Percentiles rank a stretch among this genome's conserved stretches.
These are phyloP conservation scores for Gnomoniopsis smithogilvyi DNA, from an alignment of 2,329 filamentous ascomycete genomes.

Conservation along the genomic window DNA sequence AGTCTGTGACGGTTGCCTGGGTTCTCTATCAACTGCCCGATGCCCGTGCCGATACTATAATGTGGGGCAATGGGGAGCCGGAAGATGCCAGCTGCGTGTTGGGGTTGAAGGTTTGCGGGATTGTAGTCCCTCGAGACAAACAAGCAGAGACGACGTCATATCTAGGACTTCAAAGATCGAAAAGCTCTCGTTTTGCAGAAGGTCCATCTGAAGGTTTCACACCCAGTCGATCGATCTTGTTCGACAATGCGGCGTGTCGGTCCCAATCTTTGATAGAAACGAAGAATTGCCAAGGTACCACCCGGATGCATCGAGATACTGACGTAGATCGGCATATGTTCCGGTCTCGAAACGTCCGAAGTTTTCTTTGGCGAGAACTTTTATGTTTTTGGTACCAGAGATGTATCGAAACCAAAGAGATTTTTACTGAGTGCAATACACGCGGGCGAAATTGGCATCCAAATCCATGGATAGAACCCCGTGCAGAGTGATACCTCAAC, in stretches of 20 bases:
- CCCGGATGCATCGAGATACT: no score
- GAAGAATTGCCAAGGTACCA: no score
- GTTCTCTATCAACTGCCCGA: neutral
- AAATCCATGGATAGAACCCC: no score
- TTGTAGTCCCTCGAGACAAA: neutral
- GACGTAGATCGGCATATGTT: no score
- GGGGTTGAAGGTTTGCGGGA: neutral
- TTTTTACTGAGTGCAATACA: no score
- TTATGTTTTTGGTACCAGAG: no score
- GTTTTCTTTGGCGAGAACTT: no score
- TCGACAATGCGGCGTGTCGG: neutral
- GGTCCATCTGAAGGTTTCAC: neutral
- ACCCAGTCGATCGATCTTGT: neutral
- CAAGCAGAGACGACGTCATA: neutral
- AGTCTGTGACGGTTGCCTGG: neutral
- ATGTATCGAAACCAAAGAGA: no score
- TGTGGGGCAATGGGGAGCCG: neutral
- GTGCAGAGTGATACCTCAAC: no score
- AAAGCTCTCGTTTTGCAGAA: neutral
- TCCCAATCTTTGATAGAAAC: no score
- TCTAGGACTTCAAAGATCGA: neutral
- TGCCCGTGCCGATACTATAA: neutral
- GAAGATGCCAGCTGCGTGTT: conserved; percentile 7
- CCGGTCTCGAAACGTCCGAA: no score
- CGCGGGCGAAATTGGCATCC: no score